phyloP scores from a whole-genome alignment of 106 monocot species.

The Narthecium ossifragum region DNA sequence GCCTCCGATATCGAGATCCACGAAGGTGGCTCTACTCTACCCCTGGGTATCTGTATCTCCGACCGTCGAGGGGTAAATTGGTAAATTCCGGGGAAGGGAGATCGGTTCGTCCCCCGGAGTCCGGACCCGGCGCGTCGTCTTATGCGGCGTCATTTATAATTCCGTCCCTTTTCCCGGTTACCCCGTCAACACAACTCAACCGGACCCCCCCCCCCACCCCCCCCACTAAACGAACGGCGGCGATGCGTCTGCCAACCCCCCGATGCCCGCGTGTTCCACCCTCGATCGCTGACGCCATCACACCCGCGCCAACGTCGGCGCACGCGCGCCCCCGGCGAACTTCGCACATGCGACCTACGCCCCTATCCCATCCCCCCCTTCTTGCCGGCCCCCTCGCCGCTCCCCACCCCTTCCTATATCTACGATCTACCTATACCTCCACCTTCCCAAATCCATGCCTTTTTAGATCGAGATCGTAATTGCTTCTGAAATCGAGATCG shows the following conservation, averaged over 20 bases:
- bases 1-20: no score
- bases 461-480: no score
- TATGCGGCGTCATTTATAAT: neutral
- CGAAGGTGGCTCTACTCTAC: no score
- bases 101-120: no score
- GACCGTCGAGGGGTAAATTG: no score
- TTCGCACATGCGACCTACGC: slow-evolving; percentile 17
- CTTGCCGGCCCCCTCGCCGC: slow-evolving; percentile 2
- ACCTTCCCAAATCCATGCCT: no score
- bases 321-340: slow-evolving; percentile 32
- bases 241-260: neutral
- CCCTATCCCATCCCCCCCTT: slow-evolving; percentile 1
- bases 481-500: no score
- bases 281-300: slow-evolving; percentile 16
- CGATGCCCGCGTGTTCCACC: neutral
- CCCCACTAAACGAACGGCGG: slow-evolving; percentile 5
- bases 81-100: no score
- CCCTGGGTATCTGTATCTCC: no score
- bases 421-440: neutral
- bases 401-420: neutral
- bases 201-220: neutral
- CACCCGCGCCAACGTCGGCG: slow-evolving; percentile 29
- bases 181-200: no score
- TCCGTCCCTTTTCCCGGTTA: neutral
- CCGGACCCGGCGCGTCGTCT: slow-evolving; percentile 6